Conservation (phyloP, 768 basidiomycete genomes). For the Rhodotorula taiwanensis region DNA sequence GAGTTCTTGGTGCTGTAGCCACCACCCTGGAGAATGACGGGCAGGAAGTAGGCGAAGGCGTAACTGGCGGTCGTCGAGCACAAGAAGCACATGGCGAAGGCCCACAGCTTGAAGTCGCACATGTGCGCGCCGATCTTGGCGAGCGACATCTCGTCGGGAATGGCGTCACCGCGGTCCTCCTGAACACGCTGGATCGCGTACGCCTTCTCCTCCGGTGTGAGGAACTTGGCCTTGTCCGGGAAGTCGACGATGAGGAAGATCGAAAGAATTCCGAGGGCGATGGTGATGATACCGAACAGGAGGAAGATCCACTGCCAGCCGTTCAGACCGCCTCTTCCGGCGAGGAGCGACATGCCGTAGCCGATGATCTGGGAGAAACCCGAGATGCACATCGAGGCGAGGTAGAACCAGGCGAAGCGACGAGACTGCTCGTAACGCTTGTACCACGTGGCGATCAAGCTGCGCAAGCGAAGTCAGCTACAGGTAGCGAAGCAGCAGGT, state of each 20-base stretch:
- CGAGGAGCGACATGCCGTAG: conserved; percentile 19
- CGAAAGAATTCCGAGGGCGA: conserved; percentile 39
- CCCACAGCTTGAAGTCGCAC: conserved; percentile 42
- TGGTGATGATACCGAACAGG: conserved; percentile 32
- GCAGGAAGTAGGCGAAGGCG: conserved; percentile 39
- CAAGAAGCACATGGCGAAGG: conserved; percentile 40
- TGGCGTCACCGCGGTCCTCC: conserved; percentile 42
- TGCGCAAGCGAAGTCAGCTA: conserved; percentile 11
- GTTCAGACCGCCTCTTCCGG: conserved; percentile 25
- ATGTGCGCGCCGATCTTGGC: conserved; percentile 28
- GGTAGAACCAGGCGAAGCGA: conserved; percentile 42
- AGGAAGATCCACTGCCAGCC: conserved; percentile 39
- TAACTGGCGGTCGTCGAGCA: conserved; percentile 31
- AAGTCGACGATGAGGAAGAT: conserved; percentile 41
- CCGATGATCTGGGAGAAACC: conserved; percentile 40
- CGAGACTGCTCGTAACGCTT: conserved; percentile 41
- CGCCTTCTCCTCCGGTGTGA: conserved; percentile 37
- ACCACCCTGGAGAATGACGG: conserved; percentile 42
- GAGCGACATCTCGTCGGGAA: conserved; percentile 38
- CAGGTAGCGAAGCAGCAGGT: conserved; percentile 20
- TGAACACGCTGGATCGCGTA: conserved; percentile 40
- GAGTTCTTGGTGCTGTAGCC: conserved; percentile 41
- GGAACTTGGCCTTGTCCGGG: conserved; percentile 44
- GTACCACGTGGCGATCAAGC: conserved; percentile 40
- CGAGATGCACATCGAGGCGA: conserved; percentile 42